Percentiles rank a stretch among this genome's conserved stretches.
These are phyloP conservation scores for Euclidium syriacum DNA, from an alignment of 345 rosid species.

Conservation along the genomic window DNA sequence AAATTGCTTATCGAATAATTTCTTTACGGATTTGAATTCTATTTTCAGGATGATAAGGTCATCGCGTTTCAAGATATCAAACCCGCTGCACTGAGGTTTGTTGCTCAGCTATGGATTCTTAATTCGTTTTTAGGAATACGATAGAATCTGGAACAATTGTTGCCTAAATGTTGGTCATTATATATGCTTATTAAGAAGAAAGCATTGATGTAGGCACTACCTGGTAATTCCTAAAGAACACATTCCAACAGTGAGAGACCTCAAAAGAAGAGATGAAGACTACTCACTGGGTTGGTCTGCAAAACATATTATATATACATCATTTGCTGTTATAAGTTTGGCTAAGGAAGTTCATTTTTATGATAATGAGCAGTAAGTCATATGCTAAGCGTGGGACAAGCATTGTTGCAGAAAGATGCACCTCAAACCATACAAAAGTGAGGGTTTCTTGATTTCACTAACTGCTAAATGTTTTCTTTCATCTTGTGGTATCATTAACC, in stretches of 20 bases:
- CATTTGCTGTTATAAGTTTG: background rate
- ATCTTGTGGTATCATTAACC: background rate
- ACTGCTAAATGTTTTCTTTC: background rate
- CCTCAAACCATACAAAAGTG: constrained; percentile 65
- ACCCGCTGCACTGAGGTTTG: constrained; percentile 76
- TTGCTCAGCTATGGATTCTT: background rate
- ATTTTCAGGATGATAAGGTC: constrained; percentile 72
- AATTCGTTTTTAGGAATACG: background rate
- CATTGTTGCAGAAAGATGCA: constrained; percentile 49
- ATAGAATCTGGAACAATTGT: background rate
- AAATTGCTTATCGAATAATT: no score
- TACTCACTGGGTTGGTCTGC: constrained; percentile 49
- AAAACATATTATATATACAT: background rate
- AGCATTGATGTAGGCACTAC: constrained; percentile 54
- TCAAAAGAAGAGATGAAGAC: constrained; percentile 63
- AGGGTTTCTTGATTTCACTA: background rate
- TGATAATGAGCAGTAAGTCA: constrained; percentile 49
- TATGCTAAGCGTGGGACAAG: constrained; percentile 76
- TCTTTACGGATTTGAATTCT: background rate
- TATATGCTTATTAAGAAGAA: background rate
- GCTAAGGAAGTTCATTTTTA: background rate
- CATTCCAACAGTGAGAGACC: constrained; percentile 65
- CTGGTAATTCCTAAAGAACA: constrained; percentile 76
- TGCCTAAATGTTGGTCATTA: background rate
- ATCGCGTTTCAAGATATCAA: constrained; percentile 80